Percentiles rank a stretch among this genome's conserved stretches.
These are phyloP conservation scores for Serendipita sp. DNA, from an alignment of 768 basidiomycete species.

Conservation along the genomic window DNA sequence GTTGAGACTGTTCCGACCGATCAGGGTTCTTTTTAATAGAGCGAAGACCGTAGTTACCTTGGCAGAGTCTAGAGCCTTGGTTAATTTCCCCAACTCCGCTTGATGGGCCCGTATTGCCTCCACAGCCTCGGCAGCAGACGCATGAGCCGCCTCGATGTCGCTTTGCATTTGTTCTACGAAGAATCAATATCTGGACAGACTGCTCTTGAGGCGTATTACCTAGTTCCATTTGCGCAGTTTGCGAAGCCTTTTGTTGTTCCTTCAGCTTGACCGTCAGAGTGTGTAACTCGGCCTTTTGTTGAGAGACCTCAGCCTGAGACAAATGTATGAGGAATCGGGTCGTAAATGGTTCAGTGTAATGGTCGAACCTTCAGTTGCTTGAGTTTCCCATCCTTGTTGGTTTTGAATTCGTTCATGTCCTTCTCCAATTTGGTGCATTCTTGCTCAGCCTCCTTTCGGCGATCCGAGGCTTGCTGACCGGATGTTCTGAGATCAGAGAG, in stretches of 20 bases:
- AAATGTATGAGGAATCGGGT: neutral
- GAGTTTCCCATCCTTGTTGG: slow-evolving; percentile 95
- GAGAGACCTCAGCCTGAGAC: slow-evolving; percentile 53
- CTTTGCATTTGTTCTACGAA: slow-evolving; percentile 60
- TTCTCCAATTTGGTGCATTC: slow-evolving; percentile 81
- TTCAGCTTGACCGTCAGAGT: slow-evolving; percentile 74
- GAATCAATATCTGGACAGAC: neutral
- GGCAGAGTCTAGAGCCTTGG: slow-evolving; percentile 29
- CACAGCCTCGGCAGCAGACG: slow-evolving; percentile 25
- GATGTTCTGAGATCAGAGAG: slow-evolving; percentile 44
- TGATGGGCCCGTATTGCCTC: slow-evolving; percentile 28
- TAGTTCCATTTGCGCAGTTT: slow-evolving; percentile 75
- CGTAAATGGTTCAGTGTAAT: neutral
- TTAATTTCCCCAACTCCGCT: slow-evolving; percentile 47
- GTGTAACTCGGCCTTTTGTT: slow-evolving; percentile 65
- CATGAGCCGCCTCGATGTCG: slow-evolving; percentile 43
- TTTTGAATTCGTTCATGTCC: slow-evolving; percentile 98
- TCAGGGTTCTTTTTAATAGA: neutral
- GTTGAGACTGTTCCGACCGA: slow-evolving; percentile 27
- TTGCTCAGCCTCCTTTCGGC: slow-evolving; percentile 57
- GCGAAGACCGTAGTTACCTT: slow-evolving; percentile 24
- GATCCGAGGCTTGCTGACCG: slow-evolving; percentile 50
- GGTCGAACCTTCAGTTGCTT: slow-evolving; percentile 70
- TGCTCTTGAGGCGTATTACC: slow-evolving; percentile 32
- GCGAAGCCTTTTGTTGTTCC: slow-evolving; percentile 75